Evolutionary conservation across 176 grass and related monocot genomes (phyloP).

Genomic region (Chrysopogon serrulatus): DNA sequence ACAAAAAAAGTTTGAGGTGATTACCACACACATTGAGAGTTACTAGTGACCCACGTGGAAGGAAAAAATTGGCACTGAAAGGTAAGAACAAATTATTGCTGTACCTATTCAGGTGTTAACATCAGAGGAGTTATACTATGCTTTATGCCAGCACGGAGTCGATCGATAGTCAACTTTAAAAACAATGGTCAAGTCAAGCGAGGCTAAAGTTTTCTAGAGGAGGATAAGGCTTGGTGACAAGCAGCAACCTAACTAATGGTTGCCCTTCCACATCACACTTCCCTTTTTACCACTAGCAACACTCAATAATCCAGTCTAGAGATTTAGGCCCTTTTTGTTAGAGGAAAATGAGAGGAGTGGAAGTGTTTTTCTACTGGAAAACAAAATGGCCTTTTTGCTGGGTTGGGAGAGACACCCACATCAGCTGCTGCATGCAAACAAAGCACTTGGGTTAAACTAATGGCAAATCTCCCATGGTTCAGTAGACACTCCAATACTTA

Average conservation of each 20-base stretch:
- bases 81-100: background rate
- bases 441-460: background rate
- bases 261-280: slow-evolving; percentile 12
- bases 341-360: slow-evolving; percentile 43
- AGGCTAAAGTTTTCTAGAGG: background rate
- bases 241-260: slow-evolving; percentile 7
- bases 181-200: slow-evolving; percentile 12
- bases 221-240: background rate
- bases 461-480: background rate
- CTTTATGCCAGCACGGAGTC: slow-evolving; percentile 5
- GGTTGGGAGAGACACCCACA: slow-evolving; percentile 15
- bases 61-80: background rate
- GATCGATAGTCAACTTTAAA: slow-evolving; percentile 39
- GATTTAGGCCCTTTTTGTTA: slow-evolving; percentile 16
- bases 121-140: background rate
- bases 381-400: slow-evolving; percentile 6
- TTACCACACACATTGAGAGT: background rate
- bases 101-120: background rate
- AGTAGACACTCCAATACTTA: background rate
- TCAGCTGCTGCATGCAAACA: slow-evolving; percentile 2
- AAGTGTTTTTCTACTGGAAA: background rate
- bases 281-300: slow-evolving; percentile 14
- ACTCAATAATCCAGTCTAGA: slow-evolving; percentile 15
- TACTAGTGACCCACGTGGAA: background rate
- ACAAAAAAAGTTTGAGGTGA: slow-evolving; percentile 1